Base-by-base conservation (phyloP, 139 green algal genomes). In the Chara braunii region DNA sequence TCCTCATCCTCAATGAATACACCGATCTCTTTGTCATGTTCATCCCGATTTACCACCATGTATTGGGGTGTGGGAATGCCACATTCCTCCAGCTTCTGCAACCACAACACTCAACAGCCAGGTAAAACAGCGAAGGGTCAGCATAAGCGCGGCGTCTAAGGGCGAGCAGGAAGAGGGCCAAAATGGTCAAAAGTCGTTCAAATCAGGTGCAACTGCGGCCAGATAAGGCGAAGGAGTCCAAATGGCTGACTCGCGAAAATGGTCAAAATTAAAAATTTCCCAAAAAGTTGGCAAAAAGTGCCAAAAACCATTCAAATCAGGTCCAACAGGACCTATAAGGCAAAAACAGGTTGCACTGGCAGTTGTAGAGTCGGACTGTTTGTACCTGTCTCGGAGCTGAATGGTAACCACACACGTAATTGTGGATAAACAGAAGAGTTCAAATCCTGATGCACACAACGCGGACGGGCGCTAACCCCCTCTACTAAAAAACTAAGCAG, bases 1-100 rank as follows among this genome's bases (percentile, higher is more conserved):
- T 96, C 90, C 64, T 93, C 85, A 0, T 81, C 81, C 77, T 99
- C 90, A 5, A 85, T 37, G 58, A 99, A 96, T 1, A 52, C 35
- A 11, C 60, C 29, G n/a, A 14, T 55, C 42, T 30, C 64, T 50
- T 37, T 51, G 51, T 63, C 23, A 9, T 34, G 30, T 6, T 53
- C 48, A 3, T 92, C 81, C 2, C 92, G 68, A 66, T 89, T 86
- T 4, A 98, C 83, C 8, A 95, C 76, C 48, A 96, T 91, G 81
- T 97, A 89, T 3, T 72, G 77, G 1, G 91, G 91, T 36, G 90
- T 78, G 0, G 88, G 85, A 52, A 97, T 95, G 72, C 81, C 80
- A 60, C 83, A 81, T 30, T 91, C 80, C 64, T 88, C 58, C 68
- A 78, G 43, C 7, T 44, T 48, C 3, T 67, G 53, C 26, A 62